phyloP scores from a whole-genome alignment of 2,329 filamentous ascomycete genomes.

The Stagonosporopsis vannaccii region DNA sequence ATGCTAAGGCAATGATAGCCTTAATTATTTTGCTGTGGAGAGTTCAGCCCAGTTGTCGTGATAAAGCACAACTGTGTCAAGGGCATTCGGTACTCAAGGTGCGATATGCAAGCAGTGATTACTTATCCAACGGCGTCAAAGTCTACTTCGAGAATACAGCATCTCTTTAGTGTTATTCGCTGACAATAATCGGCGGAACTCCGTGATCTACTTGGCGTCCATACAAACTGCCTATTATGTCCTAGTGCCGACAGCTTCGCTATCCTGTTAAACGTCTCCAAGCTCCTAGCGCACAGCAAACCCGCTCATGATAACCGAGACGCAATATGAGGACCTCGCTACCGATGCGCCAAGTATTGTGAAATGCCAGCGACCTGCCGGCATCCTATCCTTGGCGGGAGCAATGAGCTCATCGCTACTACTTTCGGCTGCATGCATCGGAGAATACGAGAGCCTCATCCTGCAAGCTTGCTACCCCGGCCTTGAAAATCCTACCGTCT shows the following conservation, averaged over 20 bases:
- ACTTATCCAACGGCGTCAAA: too few species aligned
- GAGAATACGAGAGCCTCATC: slow-evolving; percentile 7
- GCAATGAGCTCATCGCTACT: background rate
- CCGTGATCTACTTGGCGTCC: background rate
- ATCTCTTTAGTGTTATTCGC: background rate
- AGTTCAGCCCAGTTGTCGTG: too few species aligned
- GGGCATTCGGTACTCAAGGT: too few species aligned
- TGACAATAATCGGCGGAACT: background rate
- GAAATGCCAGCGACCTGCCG: background rate
- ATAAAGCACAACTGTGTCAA: too few species aligned
- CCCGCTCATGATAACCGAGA: background rate
- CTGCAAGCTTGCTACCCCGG: background rate
- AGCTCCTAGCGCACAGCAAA: background rate
- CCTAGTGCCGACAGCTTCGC: background rate
- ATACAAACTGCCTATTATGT: slow-evolving; percentile 6
- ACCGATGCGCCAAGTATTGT: slow-evolving; percentile 1
- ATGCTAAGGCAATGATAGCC: too few species aligned
- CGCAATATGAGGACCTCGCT: background rate
- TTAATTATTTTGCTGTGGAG: too few species aligned
- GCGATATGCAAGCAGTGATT: too few species aligned
- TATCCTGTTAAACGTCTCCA: background rate
- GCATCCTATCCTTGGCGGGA: background rate
- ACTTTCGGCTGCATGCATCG: background rate
- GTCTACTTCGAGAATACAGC: too few species aligned
- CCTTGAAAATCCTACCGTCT: background rate